These are phyloP conservation scores for Alternaria sp. DNA, from an alignment of 2,329 filamentous ascomycete genomes.

Conservation along the genomic window DNA sequence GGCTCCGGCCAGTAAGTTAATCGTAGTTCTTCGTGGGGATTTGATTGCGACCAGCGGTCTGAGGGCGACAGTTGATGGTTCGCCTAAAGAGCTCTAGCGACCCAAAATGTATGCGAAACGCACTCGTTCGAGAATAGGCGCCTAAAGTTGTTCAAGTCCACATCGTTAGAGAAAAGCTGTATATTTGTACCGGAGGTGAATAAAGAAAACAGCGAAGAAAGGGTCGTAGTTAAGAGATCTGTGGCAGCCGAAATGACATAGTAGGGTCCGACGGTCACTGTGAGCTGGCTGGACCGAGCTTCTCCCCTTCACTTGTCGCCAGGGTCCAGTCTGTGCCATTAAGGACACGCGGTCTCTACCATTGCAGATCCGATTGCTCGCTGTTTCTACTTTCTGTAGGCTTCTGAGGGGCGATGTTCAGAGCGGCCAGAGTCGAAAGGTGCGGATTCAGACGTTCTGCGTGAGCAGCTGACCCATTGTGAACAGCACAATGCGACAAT, in stretches of 20 bases:
- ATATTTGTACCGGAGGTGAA: background rate
- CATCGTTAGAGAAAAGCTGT: background rate
- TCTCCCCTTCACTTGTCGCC: background rate
- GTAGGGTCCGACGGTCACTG: background rate
- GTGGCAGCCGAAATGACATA: background rate
- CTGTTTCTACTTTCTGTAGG: background rate
- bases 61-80: background rate
- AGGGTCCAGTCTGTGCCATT: background rate
- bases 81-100: background rate
- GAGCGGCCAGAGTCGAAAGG: background rate
- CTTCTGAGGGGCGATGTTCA: background rate
- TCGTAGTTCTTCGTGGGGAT: background rate
- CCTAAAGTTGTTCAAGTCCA: background rate
- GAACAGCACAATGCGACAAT: background rate
- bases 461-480: background rate
- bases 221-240: background rate
- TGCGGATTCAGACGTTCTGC: background rate
- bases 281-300: slow-evolving; percentile 3
- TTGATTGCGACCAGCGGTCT: background rate
- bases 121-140: background rate
- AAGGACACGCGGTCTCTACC: background rate
- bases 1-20: background rate
- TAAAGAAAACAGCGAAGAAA: background rate
- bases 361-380: background rate
- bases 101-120: background rate